phyloP scores from a whole-genome alignment of 805 yeast species.

The Barnettozyma sucrosica region DNA sequence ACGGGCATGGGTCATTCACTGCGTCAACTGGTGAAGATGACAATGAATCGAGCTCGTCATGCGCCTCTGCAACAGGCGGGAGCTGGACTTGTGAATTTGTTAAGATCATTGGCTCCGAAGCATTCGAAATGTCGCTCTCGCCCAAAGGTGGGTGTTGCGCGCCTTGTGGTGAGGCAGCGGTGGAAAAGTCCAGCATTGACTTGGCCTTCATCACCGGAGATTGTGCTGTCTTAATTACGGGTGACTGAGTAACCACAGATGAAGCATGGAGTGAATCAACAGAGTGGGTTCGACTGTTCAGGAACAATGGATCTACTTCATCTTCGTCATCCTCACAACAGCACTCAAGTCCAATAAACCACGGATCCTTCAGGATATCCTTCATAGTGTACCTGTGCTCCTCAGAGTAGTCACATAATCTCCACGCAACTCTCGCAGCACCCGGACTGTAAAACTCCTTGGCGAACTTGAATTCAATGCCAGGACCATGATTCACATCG shows the following conservation, averaged over 20 bases:
- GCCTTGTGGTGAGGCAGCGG: background rate
- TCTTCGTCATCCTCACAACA: conserved; percentile 45
- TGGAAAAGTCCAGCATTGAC: conserved; percentile 24
- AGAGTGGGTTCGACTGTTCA: background rate
- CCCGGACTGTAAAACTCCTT: conserved; percentile 51
- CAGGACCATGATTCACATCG: conserved; percentile 53
- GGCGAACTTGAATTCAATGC: conserved; percentile 66
- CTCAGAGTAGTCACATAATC: conserved; percentile 60
- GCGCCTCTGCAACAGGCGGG: conserved; percentile 15
- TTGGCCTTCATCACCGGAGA: conserved; percentile 10
- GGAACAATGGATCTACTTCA: conserved; percentile 9
- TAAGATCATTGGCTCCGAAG: conserved; percentile 5
- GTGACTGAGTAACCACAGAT: background rate
- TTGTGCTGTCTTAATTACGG: background rate
- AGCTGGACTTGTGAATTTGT: conserved; percentile 1
- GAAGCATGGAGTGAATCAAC: conserved; percentile 8
- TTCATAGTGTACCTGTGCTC: conserved; percentile 48
- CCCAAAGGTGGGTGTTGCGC: background rate
- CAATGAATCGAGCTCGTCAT: conserved; percentile 9
- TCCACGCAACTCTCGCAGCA: conserved; percentile 69
- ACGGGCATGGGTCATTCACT: background rate
- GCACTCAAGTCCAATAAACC: conserved; percentile 54
- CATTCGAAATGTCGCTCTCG: background rate
- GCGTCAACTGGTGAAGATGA: conserved; percentile 1
- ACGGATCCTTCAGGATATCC: conserved; percentile 53